phyloP scores from a whole-genome alignment of 2,329 filamentous ascomycete genomes.

The Dactylonectria macrodidyma region DNA sequence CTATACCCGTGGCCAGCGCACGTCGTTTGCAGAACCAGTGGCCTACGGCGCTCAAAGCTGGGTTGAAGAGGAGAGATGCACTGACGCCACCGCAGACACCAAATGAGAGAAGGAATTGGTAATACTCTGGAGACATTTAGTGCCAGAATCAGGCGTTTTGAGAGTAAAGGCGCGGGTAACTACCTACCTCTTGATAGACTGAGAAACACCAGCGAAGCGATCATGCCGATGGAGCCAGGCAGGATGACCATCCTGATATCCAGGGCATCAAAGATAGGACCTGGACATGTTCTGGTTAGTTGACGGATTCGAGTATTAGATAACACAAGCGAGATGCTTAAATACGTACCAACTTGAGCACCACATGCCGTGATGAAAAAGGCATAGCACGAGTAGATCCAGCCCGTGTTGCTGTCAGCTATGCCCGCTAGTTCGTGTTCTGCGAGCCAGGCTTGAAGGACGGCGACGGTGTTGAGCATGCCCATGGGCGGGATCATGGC shows the following conservation, averaged over 20 bases:
- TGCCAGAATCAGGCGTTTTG: background rate
- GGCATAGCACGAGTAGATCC: constrained; percentile 32
- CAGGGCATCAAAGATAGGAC: constrained; percentile 77
- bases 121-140: constrained; percentile 63
- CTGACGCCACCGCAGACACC: constrained; percentile 77
- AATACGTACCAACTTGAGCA: constrained; percentile 20
- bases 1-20: constrained; percentile 78
- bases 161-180: background rate
- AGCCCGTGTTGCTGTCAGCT: constrained; percentile 16
- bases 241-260: constrained; percentile 73
- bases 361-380: constrained; percentile 34
- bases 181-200: constrained; percentile 69
- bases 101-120: constrained; percentile 80
- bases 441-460: constrained; percentile 75
- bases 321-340: too few species aligned
- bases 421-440: constrained; percentile 11
- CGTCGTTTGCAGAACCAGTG: constrained; percentile 74
- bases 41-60: constrained; percentile 75
- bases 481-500: constrained; percentile 77
- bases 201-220: constrained; percentile 70
- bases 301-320: background rate
- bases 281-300: background rate
- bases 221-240: constrained; percentile 69
- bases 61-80: constrained; percentile 79
- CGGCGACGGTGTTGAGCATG: constrained; percentile 76